Evolutionary conservation across 1,139 yeast genomes (phyloP).

Genomic region (Torulaspora pretoriensis): DNA sequence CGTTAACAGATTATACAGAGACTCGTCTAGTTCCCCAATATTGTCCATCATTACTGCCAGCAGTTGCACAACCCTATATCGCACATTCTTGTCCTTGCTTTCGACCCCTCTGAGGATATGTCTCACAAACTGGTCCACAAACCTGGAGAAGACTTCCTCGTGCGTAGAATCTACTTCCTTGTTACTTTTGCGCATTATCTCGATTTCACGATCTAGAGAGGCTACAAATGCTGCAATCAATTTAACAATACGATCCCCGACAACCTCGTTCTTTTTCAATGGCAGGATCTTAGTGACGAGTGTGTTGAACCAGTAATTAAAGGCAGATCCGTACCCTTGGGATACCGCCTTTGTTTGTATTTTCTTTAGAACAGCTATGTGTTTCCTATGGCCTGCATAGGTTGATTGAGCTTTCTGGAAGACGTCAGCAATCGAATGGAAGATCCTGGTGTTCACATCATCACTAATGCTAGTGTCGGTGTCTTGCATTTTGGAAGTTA

Average conservation of each 20-base stretch:
- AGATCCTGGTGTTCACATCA: slow-evolving; percentile 37
- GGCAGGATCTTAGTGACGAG: slow-evolving; percentile 63
- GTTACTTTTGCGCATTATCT: slow-evolving; percentile 40
- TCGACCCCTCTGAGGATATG: slow-evolving; percentile 73
- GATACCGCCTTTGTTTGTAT: slow-evolving; percentile 55
- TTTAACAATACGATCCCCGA: slow-evolving; percentile 76
- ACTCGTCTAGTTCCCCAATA: slow-evolving; percentile 73
- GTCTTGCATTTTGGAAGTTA: background rate
- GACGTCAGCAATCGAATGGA: slow-evolving; percentile 54
- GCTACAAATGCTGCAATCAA: slow-evolving; percentile 64
- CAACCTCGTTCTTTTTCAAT: slow-evolving; percentile 62
- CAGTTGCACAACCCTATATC: slow-evolving; percentile 77
- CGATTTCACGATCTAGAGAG: slow-evolving; percentile 28
- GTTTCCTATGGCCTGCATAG: slow-evolving; percentile 72
- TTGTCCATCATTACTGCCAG: slow-evolving; percentile 69
- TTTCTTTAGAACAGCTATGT: slow-evolving; percentile 57
- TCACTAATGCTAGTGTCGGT: slow-evolving; percentile 12
- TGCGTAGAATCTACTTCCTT: slow-evolving; percentile 32
- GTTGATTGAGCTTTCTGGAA: slow-evolving; percentile 78
- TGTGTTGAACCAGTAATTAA: slow-evolving; percentile 55
- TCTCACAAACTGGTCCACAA: slow-evolving; percentile 58
- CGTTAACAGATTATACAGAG: slow-evolving; percentile 59
- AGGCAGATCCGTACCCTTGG: slow-evolving; percentile 52
- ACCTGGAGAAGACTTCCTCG: slow-evolving; percentile 46
- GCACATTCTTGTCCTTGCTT: slow-evolving; percentile 69